Conservation (phyloP, 129 eudicot species). For the Lactuca sativa region DNA sequence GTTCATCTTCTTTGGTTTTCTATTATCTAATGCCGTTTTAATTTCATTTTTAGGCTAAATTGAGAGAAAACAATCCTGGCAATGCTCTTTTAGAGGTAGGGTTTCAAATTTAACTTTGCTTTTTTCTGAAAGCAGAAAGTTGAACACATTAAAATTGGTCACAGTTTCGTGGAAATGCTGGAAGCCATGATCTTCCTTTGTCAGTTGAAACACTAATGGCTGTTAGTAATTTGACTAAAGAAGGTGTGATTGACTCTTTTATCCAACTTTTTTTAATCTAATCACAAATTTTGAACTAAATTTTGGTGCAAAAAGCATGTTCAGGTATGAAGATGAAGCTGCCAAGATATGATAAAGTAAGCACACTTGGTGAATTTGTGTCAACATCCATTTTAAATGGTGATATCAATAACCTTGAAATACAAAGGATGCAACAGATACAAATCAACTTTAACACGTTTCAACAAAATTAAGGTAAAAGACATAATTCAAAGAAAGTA, state of each 20-base stretch:
- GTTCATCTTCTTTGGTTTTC: background rate
- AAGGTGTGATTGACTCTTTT: constrained; percentile 47
- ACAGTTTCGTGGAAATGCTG: constrained; percentile 98
- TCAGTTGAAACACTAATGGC: constrained; percentile 86
- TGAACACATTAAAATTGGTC: constrained; percentile 4
- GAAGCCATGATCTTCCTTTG: constrained; percentile 89
- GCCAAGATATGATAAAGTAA: constrained; percentile 90
- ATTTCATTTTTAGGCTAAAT: constrained; percentile 55
- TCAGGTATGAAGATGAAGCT: constrained; percentile 91
- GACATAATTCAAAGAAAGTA: background rate
- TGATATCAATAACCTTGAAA: too few relatives aligned
- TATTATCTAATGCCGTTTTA: constrained; percentile 13
- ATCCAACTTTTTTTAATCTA: constrained; percentile 6
- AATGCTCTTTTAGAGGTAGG: constrained; percentile 91
- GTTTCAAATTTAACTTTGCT: background rate
- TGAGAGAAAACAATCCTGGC: constrained; percentile 73
- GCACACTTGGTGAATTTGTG: constrained; percentile 14
- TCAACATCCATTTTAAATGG: background rate
- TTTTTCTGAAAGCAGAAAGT: background rate
- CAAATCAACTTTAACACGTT: too few relatives aligned
- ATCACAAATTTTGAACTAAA: constrained; percentile 11
- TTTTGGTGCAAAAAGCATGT: constrained; percentile 17
- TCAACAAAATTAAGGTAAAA: background rate
- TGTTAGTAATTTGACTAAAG: constrained; percentile 62
- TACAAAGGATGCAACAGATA: too few relatives aligned